Evolutionary conservation across 208 protist species (phyloP), one percentile per base, ranked within the genome.

Genomic region (Acanthamoeba castellanii): DNA sequence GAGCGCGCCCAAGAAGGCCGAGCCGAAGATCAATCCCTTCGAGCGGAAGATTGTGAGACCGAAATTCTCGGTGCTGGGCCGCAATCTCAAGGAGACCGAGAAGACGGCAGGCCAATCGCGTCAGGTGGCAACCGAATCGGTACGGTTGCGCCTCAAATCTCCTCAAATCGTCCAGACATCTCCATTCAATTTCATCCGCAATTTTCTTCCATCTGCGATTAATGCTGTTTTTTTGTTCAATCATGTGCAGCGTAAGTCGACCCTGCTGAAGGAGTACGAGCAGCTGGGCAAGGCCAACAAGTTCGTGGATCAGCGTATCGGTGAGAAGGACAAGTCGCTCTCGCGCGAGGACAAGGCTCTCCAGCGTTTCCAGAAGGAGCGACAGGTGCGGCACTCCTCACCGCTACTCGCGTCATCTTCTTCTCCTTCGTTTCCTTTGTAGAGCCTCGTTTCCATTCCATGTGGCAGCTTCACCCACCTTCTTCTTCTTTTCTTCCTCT

Each of bases 301-400:
- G 30, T 95, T 95, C 45, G 50, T 92, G 14, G 93, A 95, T 47
- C 34, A 61, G 59, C 93, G 93, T 22, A 85, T 95, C 47, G 93
- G 93, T n/a, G 93, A 95, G 70, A 59, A 57, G 27, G 93, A 95
- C 81, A 42, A 42, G 25, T 50, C 57, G 16, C 16, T 95, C 18
- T 42, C 52, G 20, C 22, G 14, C 9, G 81, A 95, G 47, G 81
- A 89, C 20, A 91, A 92, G 70, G 9, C 42, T 3, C 81, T 95
- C 52, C 76, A 85, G 93, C 93, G 93, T 50, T 95, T 82, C 66
- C 55, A 92, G 70, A 95, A 95, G 52, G 93, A 95, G 82, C 30
- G 82, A 64, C 76, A 92, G 93, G 93, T 92, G 42, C 27, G 11
- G 2, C 32, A 25, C 32, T 66, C 50, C 42, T 22, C 82, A 45